Evolutionary conservation across 2,329 filamentous ascomycete genomes (phyloP).

Genomic region (Fusarium sterilihyphosum): DNA sequence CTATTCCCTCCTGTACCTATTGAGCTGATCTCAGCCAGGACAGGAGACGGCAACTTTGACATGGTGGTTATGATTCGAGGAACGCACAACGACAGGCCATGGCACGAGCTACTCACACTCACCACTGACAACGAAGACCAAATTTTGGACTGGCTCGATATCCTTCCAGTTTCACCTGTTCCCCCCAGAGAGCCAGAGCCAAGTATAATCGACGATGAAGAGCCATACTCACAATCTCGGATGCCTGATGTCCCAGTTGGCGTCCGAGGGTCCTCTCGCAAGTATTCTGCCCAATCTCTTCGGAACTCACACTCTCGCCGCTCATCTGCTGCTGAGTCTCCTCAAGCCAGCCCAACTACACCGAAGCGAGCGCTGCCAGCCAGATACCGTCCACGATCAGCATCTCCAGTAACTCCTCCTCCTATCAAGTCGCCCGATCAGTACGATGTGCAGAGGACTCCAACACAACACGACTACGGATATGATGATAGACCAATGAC

Average conservation of each 20-base stretch:
- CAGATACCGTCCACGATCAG: conserved; percentile 41
- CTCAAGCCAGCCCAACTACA: conserved; percentile 46
- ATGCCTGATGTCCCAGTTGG: conserved; percentile 48
- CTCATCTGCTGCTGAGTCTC: conserved; percentile 34
- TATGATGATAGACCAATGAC: conserved; percentile 44
- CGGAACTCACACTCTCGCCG: conserved; percentile 36
- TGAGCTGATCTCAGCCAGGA: conserved; percentile 79
- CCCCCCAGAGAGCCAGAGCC: conserved; percentile 56
- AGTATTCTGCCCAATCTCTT: conserved; percentile 38
- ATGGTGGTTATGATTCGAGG: conserved; percentile 90
- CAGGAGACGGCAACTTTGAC: conserved; percentile 74
- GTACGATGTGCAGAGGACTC: conserved; percentile 48
- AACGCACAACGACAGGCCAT: conserved; percentile 70
- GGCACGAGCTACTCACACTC: conserved; percentile 87
- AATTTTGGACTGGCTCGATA: conserved; percentile 85
- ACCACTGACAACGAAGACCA: conserved; percentile 80
- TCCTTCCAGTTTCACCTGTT: conserved; percentile 68
- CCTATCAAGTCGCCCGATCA: conserved; percentile 39
- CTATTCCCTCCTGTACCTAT: conserved; percentile 89
- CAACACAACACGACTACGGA: conserved; percentile 48
- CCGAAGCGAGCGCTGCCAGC: conserved; percentile 44
- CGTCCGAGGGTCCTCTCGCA: conserved; percentile 40
- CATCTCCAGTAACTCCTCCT: conserved; percentile 39
- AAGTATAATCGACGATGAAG: conserved; percentile 46
- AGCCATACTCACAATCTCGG: conserved; percentile 25